A percentile compares a stretch with the other conserved stretches of the same genome.
phyloP scores from a whole-genome alignment of 805 yeast genomes.

The Kodamaea kaohsiungensis region DNA sequence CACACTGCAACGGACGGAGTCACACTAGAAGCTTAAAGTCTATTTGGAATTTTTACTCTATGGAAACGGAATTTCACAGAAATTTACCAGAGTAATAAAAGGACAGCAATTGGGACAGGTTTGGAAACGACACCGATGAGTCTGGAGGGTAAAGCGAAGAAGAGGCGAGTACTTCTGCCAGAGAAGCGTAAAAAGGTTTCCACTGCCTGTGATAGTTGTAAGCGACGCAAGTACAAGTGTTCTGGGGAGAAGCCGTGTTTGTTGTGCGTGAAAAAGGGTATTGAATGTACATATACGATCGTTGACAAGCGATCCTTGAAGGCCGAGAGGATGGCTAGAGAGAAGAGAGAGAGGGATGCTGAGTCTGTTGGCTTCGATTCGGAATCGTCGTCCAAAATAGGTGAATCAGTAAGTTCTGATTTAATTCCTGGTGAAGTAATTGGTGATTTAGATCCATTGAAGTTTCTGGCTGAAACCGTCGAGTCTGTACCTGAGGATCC shows the following conservation, averaged over 20 bases:
- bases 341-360: conserved; percentile 1
- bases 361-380: not conserved
- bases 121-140: not conserved
- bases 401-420: not conserved
- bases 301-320: conserved; percentile 25
- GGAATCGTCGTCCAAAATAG: not conserved
- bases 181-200: conserved; percentile 28
- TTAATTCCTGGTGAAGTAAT: not conserved
- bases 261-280: conserved; percentile 19
- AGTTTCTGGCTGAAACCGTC: not conserved
- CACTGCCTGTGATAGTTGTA: conserved; percentile 28
- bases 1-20: conserved; percentile 4
- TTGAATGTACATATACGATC: conserved; percentile 22
- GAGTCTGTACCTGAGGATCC: not conserved
- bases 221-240: conserved; percentile 23
- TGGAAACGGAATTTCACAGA: not conserved
- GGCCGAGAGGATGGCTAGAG: conserved; percentile 20
- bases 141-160: conserved; percentile 7
- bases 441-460: not conserved
- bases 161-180: conserved; percentile 8
- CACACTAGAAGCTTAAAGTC: conserved; percentile 3
- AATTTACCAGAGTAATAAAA: not conserved
- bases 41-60: not conserved
- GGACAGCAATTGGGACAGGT: conserved; percentile 3
- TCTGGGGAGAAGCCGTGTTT: conserved; percentile 24